Evolutionary conservation across 139 green algal genomes (phyloP), one percentile per base, ranked within the genome.

Genomic region (Picochlorum sp.): DNA sequence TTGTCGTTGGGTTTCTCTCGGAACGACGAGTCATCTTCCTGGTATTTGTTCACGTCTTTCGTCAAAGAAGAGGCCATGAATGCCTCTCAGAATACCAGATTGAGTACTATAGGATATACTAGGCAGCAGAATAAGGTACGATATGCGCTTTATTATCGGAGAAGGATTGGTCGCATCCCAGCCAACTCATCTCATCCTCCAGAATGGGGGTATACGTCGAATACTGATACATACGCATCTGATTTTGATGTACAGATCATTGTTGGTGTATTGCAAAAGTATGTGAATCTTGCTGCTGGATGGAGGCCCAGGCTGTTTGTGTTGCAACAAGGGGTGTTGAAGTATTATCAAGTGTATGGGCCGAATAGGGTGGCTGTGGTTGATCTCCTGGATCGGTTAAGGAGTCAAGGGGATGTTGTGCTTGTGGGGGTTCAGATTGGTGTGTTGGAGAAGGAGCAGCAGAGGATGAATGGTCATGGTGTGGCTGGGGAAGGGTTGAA

Each of bases 231-330:
- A 9, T 41, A 13, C 8, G 34, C 8, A 41, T 41, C 9, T 13
- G 7, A 4, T 13, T 41, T 13, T 41, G 7, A 8, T 9, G 8
- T 41, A 41, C 34, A 41, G 34, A 41, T 41, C 9, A 41, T 41
- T 41, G 73, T 74, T 13, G 86, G 86, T 15, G 75, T 94, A 14
- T 69, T 94, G 18, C 30, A 84, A 32, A 94, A 94, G 63, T 92
- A 83, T 34, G 82, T 92, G 3, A 88, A 88, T 67, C 57, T 90
- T 2, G 75, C 69, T 2, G 71, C 82, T 15, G 83, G 84, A 3
- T 94, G 82, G 82, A 63, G 75, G 38, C 79, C 80, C n/a, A 70
- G 86, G n/a, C 73, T 86, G 16, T 92, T 92, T 65, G 82, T 94
- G 5, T 67, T 92, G 13, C 56, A 85, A 4, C 49, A 83, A 32